Evolutionary conservation across 805 yeast genomes (phyloP).

Genomic region (Teunomyces pallodes): DNA sequence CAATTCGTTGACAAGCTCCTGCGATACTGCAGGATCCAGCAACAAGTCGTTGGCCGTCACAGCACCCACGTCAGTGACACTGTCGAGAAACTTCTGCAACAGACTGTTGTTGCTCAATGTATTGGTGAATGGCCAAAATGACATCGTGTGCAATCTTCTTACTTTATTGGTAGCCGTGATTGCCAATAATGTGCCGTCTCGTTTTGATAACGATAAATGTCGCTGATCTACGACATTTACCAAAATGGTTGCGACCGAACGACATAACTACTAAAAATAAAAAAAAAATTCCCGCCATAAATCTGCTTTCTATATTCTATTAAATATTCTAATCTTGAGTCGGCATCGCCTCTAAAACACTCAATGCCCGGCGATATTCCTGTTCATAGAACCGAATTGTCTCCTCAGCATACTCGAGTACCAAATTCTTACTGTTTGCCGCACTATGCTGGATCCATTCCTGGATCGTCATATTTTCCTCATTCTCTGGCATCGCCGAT

Average conservation of each 20-base stretch:
- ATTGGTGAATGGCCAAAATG: constrained; percentile 46
- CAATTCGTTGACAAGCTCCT: constrained; percentile 37
- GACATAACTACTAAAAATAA: neutral
- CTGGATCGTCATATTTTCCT: constrained; percentile 64
- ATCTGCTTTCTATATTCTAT: too few relatives aligned
- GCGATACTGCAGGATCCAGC: constrained; percentile 32
- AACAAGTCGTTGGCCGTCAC: constrained; percentile 34
- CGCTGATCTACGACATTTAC: constrained; percentile 1
- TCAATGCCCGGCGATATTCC: constrained; percentile 52
- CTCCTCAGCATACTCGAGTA: constrained; percentile 44
- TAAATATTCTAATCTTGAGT: constrained; percentile 9
- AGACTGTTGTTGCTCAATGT: constrained; percentile 34
- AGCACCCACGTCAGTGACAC: constrained; percentile 28
- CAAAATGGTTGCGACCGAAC: neutral
- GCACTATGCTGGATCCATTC: constrained; percentile 67
- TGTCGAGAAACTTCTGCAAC: constrained; percentile 41
- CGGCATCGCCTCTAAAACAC: constrained; percentile 36
- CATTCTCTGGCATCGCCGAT: constrained; percentile 66
- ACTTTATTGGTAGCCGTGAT: neutral
- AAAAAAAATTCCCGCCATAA: neutral
- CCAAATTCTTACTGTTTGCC: constrained; percentile 47
- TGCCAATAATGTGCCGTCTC: constrained; percentile 2
- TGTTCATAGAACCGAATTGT: constrained; percentile 47
- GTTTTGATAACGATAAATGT: constrained; percentile 1
- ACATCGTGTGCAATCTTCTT: constrained; percentile 22